Conservation (phyloP, 257 asterid genomes). For the Solanum tarijense region DNA sequence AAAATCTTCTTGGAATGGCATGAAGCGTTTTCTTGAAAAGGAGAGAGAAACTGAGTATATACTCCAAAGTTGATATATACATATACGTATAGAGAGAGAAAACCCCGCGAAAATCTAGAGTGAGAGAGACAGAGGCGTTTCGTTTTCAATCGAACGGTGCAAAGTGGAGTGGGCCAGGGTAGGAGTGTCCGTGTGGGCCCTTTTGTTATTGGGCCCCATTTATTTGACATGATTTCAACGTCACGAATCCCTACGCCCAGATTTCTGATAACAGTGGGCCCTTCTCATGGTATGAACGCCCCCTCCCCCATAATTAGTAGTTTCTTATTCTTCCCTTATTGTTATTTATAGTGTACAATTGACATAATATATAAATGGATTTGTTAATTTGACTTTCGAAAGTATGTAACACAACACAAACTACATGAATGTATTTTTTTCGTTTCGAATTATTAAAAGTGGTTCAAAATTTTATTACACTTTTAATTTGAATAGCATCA, state of each 20-base stretch:
- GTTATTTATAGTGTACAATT: neutral
- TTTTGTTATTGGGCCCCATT: neutral
- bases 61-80: neutral
- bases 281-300: neutral
- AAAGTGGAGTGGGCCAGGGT: conserved; percentile 9
- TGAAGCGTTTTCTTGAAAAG: conserved; percentile 26
- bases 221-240: conserved; percentile 12
- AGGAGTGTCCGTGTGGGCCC: conserved; percentile 5
- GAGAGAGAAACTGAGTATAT: conserved; percentile 10
- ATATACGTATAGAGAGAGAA: conserved; percentile 9
- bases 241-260: conserved; percentile 35
- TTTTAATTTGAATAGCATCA: neutral
- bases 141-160: conserved; percentile 32
- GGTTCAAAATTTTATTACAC: neutral
- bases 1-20: conserved; percentile 34
- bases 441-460: neutral
- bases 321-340: neutral
- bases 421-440: no score
- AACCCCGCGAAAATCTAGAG: conserved; percentile 23
- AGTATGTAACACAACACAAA: no score
- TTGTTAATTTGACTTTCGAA: no score
- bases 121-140: conserved; percentile 8
- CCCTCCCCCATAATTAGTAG: no score
- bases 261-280: neutral
- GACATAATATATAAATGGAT: no score